These are phyloP conservation scores for Ceratobasidium sp. DNA, from an alignment of 1,284 basidiomycete species.

Conservation along the genomic window DNA sequence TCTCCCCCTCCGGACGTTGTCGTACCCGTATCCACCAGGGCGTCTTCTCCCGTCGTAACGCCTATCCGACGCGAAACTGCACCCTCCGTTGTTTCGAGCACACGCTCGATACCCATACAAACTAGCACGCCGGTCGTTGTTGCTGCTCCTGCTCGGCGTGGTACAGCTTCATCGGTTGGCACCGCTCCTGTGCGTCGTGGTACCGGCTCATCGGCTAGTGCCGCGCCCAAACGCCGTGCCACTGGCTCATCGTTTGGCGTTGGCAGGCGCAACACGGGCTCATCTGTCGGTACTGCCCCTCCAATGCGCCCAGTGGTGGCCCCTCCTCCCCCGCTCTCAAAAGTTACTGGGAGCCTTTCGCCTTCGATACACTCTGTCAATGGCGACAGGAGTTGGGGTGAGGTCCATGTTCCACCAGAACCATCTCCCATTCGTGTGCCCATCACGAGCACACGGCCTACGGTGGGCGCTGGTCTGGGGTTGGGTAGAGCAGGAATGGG, in stretches of 20 bases:
- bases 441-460: background rate
- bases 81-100: background rate
- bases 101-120: background rate
- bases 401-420: slow-evolving; percentile 9
- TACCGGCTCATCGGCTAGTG: slow-evolving; percentile 5
- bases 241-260: slow-evolving; percentile 4
- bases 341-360: slow-evolving; percentile 10
- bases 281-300: background rate
- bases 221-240: background rate
- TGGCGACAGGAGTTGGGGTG: slow-evolving; percentile 24
- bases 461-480: background rate
- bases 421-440: background rate
- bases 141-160: background rate
- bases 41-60: background rate
- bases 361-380: background rate
- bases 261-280: background rate
- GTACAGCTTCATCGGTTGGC: background rate
- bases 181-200: background rate
- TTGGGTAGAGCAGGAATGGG: background rate
- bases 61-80: background rate
- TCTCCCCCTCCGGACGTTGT: background rate
- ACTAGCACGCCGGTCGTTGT: background rate
- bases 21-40: slow-evolving; percentile 1
- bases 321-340: background rate
- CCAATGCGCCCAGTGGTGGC: background rate